Conservation (phyloP, 163 green algal species). For the Chloromonas sp. region DNA sequence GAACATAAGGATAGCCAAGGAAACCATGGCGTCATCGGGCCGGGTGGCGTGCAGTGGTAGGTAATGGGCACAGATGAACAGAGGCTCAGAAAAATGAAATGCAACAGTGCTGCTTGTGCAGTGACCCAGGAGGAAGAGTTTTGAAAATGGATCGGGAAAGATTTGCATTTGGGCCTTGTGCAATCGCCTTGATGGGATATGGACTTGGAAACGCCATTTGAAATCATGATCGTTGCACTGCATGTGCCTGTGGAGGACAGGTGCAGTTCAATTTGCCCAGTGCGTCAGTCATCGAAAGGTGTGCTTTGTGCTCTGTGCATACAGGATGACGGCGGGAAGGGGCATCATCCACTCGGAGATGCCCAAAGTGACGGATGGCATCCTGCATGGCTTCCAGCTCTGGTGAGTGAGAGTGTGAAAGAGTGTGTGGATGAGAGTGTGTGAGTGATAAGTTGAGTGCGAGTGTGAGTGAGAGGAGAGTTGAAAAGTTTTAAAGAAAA, state of each 20-base stretch:
- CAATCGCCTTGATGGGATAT: background rate
- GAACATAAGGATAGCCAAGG: conserved; percentile 76
- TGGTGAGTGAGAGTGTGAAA: conserved; percentile 24
- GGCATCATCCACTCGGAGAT: conserved; percentile 89
- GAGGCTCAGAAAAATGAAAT: background rate
- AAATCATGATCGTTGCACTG: background rate
- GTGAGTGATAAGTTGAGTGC: too few relatives aligned
- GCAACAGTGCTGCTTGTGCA: too few relatives aligned
- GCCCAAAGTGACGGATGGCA: conserved; percentile 59
- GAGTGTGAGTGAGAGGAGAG: too few relatives aligned
- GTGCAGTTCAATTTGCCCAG: background rate
- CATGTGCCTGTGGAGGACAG: background rate
- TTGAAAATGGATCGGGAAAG: too few relatives aligned
- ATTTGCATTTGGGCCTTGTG: background rate
- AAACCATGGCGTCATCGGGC: conserved; percentile 76
- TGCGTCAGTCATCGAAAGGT: background rate
- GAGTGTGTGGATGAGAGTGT: too few relatives aligned
- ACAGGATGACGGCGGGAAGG: conserved; percentile 85
- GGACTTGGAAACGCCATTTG: background rate
- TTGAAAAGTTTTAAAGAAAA: too few relatives aligned
- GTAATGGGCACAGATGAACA: background rate
- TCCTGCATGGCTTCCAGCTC: conserved; percentile 76
- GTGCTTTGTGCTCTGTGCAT: conserved; percentile 21
- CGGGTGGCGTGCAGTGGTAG: conserved; percentile 43
- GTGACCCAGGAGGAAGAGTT: too few relatives aligned